Base-by-base conservation (phyloP, 2,329 filamentous ascomycete species). In the Bisporella sp. region DNA sequence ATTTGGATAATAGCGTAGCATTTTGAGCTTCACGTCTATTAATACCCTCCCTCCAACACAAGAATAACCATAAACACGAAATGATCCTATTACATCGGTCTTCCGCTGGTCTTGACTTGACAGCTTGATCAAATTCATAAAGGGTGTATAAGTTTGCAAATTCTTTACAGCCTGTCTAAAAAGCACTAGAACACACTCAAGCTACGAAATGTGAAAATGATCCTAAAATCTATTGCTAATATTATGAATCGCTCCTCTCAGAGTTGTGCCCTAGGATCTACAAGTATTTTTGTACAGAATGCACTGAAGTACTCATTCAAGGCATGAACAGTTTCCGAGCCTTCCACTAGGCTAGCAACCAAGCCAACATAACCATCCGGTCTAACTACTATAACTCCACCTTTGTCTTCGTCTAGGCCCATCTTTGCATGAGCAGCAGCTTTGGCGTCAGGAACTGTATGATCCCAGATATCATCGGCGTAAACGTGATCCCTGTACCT, bases 331-430 rank as follows among this genome's bases (percentile, higher is more conserved):
- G 90, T 96, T 12, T 82, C 88, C 51, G 70, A 80, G 0, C 90
- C 91, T 66, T 92, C 85, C 1, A 79, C 83, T 28, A 96, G 71
- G 59, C 76, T 76, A 8, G 87, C 79, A 4, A 90, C 86, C 54
- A 88, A 77, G 28, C 86, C 88, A 31, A 96, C 85, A 66, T 96
- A 93, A 6, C 89, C 89, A 66, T 96, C 90, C 0, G 91, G 90
- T 42, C 90, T 73, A 6, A 95, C 87, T 7, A 96, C 85, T 1
- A 95, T 84, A 2, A 96, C 79, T 50, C 85, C 89, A 8, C 89
- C 89, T 54, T 73, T 77, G 54, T 87, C 81, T 62, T 85, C 73
- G 56, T 85, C 78, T 30, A 96, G 67, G 0, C 91, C 91, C 76
- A 95, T 85, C 76, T 95, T 96, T 41, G 84, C 83, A 68, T 96